These are phyloP conservation scores for Neonectria faginata DNA, from an alignment of 2,329 filamentous ascomycete species.

Conservation along the genomic window DNA sequence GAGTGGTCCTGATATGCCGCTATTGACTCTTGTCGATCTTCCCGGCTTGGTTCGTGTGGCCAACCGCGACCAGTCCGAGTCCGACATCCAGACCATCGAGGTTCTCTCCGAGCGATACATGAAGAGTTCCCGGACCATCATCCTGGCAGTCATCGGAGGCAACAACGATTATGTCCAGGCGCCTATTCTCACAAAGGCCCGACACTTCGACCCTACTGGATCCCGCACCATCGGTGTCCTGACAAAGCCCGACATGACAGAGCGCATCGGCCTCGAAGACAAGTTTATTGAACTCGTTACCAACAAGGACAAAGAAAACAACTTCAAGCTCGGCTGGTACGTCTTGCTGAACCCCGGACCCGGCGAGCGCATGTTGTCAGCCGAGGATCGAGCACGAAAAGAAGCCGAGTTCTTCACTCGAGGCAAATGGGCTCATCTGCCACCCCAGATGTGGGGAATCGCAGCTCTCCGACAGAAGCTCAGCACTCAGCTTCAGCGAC, in stretches of 20 bases:
- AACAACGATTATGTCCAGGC: constrained; percentile 67
- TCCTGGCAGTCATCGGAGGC: constrained; percentile 66
- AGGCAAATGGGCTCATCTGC: constrained; percentile 62
- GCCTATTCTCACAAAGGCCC: constrained; percentile 63
- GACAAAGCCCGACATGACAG: constrained; percentile 65
- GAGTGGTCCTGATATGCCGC: constrained; percentile 67
- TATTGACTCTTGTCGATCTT: constrained; percentile 71
- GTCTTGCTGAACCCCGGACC: constrained; percentile 63
- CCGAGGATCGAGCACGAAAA: constrained; percentile 55
- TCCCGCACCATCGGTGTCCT: constrained; percentile 64
- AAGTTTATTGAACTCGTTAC: constrained; percentile 66
- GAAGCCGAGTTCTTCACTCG: constrained; percentile 63
- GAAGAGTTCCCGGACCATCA: constrained; percentile 67
- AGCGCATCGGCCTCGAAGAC: constrained; percentile 64
- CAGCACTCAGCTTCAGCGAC: constrained; percentile 62
- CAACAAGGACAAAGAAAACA: constrained; percentile 62
- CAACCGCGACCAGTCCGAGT: constrained; percentile 64
- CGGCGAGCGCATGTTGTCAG: constrained; percentile 58
- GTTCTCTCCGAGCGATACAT: constrained; percentile 65
- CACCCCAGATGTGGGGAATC: constrained; percentile 61
- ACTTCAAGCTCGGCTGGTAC: constrained; percentile 65
- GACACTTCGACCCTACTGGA: constrained; percentile 62
- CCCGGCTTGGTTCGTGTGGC: constrained; percentile 68
- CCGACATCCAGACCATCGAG: constrained; percentile 65
- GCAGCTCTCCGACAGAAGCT: constrained; percentile 61